Evolutionary conservation across 208 protist genomes (phyloP), one percentile per base, ranked within the genome.

Genomic region (Leishmania martiniquensis): DNA sequence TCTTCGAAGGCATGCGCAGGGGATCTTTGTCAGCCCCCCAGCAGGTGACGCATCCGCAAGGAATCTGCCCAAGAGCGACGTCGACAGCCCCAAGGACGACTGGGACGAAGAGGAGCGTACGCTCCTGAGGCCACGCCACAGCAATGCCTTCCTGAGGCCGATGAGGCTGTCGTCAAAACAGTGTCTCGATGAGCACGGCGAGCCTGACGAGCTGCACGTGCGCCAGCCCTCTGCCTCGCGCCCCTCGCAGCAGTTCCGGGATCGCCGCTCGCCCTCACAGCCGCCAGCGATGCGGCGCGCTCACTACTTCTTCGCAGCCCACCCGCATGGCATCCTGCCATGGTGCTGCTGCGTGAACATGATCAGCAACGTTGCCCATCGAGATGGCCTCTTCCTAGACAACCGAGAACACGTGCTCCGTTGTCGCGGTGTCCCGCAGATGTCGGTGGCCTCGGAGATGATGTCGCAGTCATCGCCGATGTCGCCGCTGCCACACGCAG

Each of bases 301-400:
- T 42, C 67, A 67, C 49, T 93, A 91, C 84, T 82, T 93, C 68
- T 84, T 93, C 54, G 89, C 82, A 13, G 74, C 85, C 10, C 85
- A 91, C 80, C 89, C 89, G 57, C 89, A 93, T 79, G 81, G 82
- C 59, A 84, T 93, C 20, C 70, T 93, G 2, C 87, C 89, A 52
- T 82, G 85, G 74, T 85, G 89, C 57, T 55, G 75, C 60, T 74
- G 85, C 20, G 75, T 91, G 17, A 80, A 72, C 42, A 15, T 90
- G 29, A 65, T 85, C 76, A 79, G 67, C 84, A 83, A 88, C 72
- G 68, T 85, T n/a, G 79, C 72, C 5, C 49, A 65, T 51, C 71
- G 76, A 54, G 49, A 85, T 47, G 59, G 63, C 22, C 60, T 88
- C 13, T 90, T 92, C 49, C 59, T 83, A 13, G 83, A 82, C 63